Evolutionary conservation across 306 rosid genomes (phyloP), one percentile per base, ranked within the genome.

Genomic region (Bauhinia variegata): DNA sequence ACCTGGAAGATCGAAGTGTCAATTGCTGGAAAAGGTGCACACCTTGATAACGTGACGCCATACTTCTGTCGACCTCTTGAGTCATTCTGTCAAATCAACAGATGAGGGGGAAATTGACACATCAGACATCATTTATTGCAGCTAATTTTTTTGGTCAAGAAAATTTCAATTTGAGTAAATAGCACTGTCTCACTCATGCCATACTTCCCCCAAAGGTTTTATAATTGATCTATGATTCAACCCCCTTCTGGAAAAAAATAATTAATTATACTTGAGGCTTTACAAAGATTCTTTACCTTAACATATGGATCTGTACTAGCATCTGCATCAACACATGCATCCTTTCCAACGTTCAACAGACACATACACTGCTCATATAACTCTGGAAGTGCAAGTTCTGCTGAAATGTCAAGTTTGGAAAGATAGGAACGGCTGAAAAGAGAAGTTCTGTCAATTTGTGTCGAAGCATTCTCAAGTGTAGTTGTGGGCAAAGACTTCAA

Each of bases 381-480:
- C 79, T 90, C 92, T 8, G 95, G 86, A 58, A 6, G 77, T 15
- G 82, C 83, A 42, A 90, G 82, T 67, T 82, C 90, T 5, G 60
- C 75, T 23, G 99, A 95, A 75, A 95, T 88, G 76, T 90, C 93
- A 65, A 95, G 95, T 85, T 85, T 90, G 64, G 97, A 83, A 55
- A 95, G 95, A 81, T 95, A 95, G 74, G 84, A 79, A 64, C 77
- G 81, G 50, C 91, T 84, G 52, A 90, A 67, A 72, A 62, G 75
- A 49, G 85, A 75, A 75, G 72, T 64, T 55, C 70, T 78, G 75
- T 80, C 86, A 15, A 62, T 77, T 43, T 79, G 74, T 28, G 43
- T 77, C 4, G 75, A 63, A 62, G 72, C 76, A 81, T 88, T 80
- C 63, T 80, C 91, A 48, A 28, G 50, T 41, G 68, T 52, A 60